Conservation (phyloP, 2,329 filamentous ascomycete genomes). For the Paecilomyces sp. region DNA sequence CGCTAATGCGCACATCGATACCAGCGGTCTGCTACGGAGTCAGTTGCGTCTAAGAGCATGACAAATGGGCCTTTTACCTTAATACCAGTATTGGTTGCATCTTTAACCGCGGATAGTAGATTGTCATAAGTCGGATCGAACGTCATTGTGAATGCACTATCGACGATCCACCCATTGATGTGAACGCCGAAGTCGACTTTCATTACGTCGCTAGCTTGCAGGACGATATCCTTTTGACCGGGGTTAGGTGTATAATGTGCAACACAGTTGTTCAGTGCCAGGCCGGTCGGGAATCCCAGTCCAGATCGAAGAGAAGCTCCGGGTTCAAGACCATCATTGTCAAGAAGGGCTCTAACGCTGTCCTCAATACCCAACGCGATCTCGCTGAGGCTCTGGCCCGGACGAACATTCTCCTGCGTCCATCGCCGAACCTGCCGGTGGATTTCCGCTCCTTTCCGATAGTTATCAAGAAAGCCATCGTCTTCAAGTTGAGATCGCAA, state of each 20-base stretch:
- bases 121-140: conserved; percentile 71
- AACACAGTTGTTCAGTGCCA: conserved; percentile 47
- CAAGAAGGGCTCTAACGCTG: conserved; percentile 44
- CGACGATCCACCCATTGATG: conserved; percentile 71
- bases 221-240: conserved; percentile 59
- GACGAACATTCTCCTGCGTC: conserved; percentile 43
- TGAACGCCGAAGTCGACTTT: conserved; percentile 80
- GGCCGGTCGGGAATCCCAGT: conserved; percentile 50
- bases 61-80: conserved; percentile 20
- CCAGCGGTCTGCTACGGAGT: conserved; percentile 38
- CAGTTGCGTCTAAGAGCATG: conserved; percentile 4
- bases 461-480: conserved; percentile 44
- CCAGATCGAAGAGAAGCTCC: conserved; percentile 46
- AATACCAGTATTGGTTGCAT: conserved; percentile 60
- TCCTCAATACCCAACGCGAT: conserved; percentile 51
- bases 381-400: conserved; percentile 42
- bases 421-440: conserved; percentile 50
- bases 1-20: conserved; percentile 47
- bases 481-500: conserved; percentile 35
- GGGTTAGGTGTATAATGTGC: conserved; percentile 54
- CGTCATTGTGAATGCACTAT: conserved; percentile 72
- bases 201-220: conserved; percentile 68
- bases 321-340: conserved; percentile 45
- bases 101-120: conserved; percentile 64
- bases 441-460: conserved; percentile 51